These are phyloP conservation scores for Kwoniella shivajii DNA, from an alignment of 1,284 basidiomycete genomes.

Conservation along the genomic window DNA sequence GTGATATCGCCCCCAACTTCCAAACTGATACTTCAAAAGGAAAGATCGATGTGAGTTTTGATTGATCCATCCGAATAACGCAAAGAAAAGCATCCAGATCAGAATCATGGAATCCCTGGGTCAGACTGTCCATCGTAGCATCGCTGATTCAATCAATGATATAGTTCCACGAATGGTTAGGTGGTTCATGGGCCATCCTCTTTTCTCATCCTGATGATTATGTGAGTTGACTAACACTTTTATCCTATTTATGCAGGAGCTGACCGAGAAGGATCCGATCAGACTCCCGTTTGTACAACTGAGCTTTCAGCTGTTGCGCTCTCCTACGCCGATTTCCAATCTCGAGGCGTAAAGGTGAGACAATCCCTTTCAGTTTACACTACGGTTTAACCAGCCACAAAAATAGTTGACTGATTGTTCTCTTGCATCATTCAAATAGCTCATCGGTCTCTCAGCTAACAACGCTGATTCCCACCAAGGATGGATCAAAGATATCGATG, in stretches of 20 bases:
- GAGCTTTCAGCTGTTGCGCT: slow-evolving; percentile 95
- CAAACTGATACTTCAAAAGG: slow-evolving; percentile 70
- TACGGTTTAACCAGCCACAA: background rate
- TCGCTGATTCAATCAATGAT: no score
- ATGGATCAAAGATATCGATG: slow-evolving; percentile 93
- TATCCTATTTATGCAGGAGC: no score
- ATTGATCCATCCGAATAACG: background rate
- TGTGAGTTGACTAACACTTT: slow-evolving; percentile 25
- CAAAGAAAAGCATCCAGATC: background rate
- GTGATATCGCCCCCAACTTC: slow-evolving; percentile 50
- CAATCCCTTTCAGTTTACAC: no score
- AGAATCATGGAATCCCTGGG: slow-evolving; percentile 7
- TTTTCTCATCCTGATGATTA: slow-evolving; percentile 88
- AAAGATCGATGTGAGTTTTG: slow-evolving; percentile 25
- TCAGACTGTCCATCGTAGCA: slow-evolving; percentile 6
- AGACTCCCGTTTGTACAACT: slow-evolving; percentile 76
- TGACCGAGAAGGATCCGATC: no score
- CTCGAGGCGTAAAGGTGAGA: slow-evolving; percentile 81
- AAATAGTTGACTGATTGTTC: background rate
- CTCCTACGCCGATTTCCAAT: slow-evolving; percentile 77
- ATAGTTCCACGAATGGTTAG: slow-evolving; percentile 91
- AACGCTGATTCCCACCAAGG: slow-evolving; percentile 77
- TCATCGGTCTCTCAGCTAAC: slow-evolving; percentile 88
- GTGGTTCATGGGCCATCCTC: slow-evolving; percentile 83
- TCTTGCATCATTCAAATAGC: slow-evolving; percentile 54